Evolutionary conservation across 176 grass and related monocot species (phyloP).

Genomic region (Carex cristatella): DNA sequence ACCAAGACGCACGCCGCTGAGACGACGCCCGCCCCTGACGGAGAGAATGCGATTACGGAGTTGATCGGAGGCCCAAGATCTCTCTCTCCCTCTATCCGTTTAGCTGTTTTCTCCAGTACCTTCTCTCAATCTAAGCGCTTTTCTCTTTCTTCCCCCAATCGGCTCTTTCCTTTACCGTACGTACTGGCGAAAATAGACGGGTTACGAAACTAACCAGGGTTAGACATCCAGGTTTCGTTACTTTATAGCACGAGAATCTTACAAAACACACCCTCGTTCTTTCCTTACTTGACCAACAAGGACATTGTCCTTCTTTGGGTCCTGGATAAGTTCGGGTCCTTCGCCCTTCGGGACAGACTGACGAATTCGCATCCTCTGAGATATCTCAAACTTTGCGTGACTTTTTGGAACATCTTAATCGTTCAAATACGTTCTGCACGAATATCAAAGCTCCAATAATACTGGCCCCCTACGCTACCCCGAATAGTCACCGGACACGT

Average conservation of each 20-base stretch:
- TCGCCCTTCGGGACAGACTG: no score
- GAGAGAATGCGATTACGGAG: background rate
- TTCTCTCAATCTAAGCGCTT: background rate
- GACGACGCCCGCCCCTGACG: background rate
- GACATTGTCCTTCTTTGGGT: slow-evolving; percentile 6
- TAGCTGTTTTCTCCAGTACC: background rate
- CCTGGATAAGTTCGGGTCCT: background rate
- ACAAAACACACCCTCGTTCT: background rate
- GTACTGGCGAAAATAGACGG: slow-evolving; percentile 31
- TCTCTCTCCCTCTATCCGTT: background rate
- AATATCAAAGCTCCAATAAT: no score
- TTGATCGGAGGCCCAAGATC: background rate
- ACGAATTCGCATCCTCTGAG: no score
- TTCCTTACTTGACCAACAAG: background rate
- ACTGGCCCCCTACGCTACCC: no score
- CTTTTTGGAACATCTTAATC: no score
- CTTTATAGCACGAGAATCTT: slow-evolving; percentile 32
- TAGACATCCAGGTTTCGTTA: background rate
- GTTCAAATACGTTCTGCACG: no score
- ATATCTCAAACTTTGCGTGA: no score
- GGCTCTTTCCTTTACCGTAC: slow-evolving; percentile 17
- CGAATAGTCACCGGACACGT: no score
- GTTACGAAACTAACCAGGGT: slow-evolving; percentile 55
- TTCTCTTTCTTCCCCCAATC: slow-evolving; percentile 11
- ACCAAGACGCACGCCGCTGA: background rate